Base-by-base conservation (phyloP, 2,329 filamentous ascomycete genomes). In the Rutstroemia sp. region DNA sequence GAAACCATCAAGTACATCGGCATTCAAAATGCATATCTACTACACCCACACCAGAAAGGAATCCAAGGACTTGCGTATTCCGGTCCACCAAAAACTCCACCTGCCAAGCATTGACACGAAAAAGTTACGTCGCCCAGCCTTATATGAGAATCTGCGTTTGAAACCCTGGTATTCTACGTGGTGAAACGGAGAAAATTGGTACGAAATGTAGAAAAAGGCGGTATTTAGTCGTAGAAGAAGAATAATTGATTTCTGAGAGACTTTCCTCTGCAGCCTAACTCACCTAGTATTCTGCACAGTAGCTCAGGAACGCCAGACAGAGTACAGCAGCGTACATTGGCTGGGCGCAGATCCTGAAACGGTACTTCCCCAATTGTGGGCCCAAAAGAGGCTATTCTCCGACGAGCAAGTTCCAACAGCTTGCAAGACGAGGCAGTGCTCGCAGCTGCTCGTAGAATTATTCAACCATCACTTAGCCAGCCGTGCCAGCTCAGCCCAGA, bases 71-170 rank as follows among this genome's bases (percentile, higher is more conserved):
- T 23, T 23, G 23, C 38, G 14, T 16, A 41, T 41, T 30, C 27
- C 18, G 12, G 5, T 46, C 41, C 39, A 53, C 41, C 23, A 42
- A 37, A 37, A 18, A 27, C 8, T 47, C 8, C 18, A 47, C 16
- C 34, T 25, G 51, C 41, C 51, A 53, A 53, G 51, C 19, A 42
- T 27, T 10, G 51, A 53, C 27, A 30, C 51, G 51, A 44, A 52
- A 44, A 30, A 30, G 50, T 44, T 45, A 52, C 50, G 27, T 49
- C 30, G 42, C 42, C 18, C 27, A 53, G 51, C 41, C 51, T 44
- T 53, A 34, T 53, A 30, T 30, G 8, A 30, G 10, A 8, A 30
- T 9, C 27, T 30, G 27, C 27, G 27, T 30, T 10, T 14, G 49
- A 27, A 41, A n/a, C 12, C 8, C 48, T 21, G 21, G 48, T 19